Evolutionary conservation across 2,329 filamentous ascomycete species (phyloP).

Genomic region (Penicillium crustosum): DNA sequence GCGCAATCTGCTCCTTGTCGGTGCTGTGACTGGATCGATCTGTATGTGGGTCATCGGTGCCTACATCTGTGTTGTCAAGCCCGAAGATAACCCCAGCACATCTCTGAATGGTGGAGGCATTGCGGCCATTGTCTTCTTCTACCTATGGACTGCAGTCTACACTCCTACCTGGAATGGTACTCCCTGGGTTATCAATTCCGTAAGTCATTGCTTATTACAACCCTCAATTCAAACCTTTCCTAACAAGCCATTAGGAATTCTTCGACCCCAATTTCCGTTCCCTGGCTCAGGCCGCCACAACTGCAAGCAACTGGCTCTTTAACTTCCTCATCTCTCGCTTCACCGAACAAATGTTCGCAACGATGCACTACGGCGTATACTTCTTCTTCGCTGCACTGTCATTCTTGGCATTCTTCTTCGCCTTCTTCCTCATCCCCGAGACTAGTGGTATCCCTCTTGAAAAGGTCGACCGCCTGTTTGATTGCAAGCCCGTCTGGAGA

Average conservation of each 20-base stretch:
- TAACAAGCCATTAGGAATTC: constrained; percentile 53
- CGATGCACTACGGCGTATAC: constrained; percentile 61
- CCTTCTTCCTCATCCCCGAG: constrained; percentile 65
- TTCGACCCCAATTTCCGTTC: constrained; percentile 69
- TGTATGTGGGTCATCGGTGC: constrained; percentile 38
- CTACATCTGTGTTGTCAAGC: constrained; percentile 37
- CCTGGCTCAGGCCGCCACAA: constrained; percentile 68
- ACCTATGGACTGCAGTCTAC: constrained; percentile 72
- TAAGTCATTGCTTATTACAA: constrained; percentile 12
- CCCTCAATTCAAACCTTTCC: background rate
- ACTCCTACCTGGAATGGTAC: constrained; percentile 71
- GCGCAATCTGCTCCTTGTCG: constrained; percentile 64
- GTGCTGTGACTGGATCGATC: constrained; percentile 57
- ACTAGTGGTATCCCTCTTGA: constrained; percentile 67
- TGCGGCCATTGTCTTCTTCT: constrained; percentile 63
- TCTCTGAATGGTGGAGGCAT: constrained; percentile 34
- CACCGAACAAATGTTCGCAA: constrained; percentile 43
- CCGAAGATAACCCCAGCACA: constrained; percentile 26
- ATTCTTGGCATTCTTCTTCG: constrained; percentile 57
- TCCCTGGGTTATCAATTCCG: constrained; percentile 70
- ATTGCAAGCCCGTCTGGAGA: constrained; percentile 37
- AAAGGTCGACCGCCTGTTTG: constrained; percentile 63
- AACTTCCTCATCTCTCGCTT: constrained; percentile 39
- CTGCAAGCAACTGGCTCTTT: constrained; percentile 39
- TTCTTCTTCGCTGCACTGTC: constrained; percentile 68